A percentile compares a stretch with the other conserved stretches of the same genome.
Evolutionary conservation across 495 filamentous ascomycete genomes (phyloP).

Genomic region (Daldinia grandis): DNA sequence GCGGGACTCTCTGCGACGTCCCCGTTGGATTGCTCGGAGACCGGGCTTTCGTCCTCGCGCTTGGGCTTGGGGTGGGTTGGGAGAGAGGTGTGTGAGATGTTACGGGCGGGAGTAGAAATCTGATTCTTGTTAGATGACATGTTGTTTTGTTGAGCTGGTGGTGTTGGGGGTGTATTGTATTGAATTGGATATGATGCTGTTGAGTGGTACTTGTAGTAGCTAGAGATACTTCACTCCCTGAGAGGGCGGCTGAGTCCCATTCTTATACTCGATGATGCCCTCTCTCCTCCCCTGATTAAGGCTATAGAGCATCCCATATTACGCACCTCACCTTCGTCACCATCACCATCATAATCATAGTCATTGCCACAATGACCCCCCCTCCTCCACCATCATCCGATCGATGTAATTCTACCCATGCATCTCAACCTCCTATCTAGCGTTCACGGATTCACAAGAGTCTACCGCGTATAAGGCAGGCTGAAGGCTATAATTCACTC

Average conservation of each 20-base stretch:
- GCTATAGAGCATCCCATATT: neutral
- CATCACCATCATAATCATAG: neutral
- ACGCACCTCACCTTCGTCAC: neutral
- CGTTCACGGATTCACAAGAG: neutral
- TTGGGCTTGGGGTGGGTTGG: slow-evolving; percentile 40
- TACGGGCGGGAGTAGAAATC: slow-evolving; percentile 17
- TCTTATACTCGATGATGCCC: neutral
- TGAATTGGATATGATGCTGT: neutral
- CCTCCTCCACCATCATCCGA: neutral
- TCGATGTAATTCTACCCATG: neutral
- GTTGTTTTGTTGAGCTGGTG: neutral
- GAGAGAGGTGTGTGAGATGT: slow-evolving; percentile 47
- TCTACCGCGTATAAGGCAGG: neutral
- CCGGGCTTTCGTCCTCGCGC: slow-evolving; percentile 56
- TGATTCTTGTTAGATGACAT: slow-evolving; percentile 21
- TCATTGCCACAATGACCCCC: neutral
- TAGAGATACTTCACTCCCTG: neutral
- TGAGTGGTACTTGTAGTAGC: neutral
- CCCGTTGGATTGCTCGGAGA: slow-evolving; percentile 30
- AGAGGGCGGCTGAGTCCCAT: neutral
- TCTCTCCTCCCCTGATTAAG: no score
- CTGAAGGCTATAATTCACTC: no score
- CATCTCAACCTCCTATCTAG: neutral
- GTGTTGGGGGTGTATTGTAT: neutral
- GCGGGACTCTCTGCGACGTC: neutral